Base-by-base conservation (phyloP, 768 basidiomycete species). In the Suillus occidentalis region DNA sequence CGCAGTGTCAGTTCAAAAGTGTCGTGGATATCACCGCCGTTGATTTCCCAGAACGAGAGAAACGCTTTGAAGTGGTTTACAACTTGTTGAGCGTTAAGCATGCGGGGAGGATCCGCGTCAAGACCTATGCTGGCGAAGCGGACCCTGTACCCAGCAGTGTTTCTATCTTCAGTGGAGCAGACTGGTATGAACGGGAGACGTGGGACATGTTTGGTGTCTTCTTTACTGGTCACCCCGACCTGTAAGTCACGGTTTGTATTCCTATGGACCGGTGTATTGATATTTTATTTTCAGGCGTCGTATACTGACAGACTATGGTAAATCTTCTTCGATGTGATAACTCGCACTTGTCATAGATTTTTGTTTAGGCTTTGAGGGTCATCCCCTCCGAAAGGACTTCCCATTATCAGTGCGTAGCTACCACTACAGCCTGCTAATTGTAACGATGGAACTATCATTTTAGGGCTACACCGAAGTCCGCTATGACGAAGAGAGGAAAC, bases 191-290 rank as follows among this genome's bases (percentile, higher is more conserved):
- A 79, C 85, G 97, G 65, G 97, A 99, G 78, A 89, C 92, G 36
- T 99, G 97, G 96, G 97, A 99, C 80, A 84, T 99, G 78, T 99
- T 83, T 73, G 97, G 97, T 53, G 91, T 99, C 56, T 97, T 95
- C 84, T 99, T 99, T 83, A 87, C 87, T 66, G 91, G 88, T 58
- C 97, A 99, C 78, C 97, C 97, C 25, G 97, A 99, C 77, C 84
- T 99, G 91, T 95, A 74, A 71, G 93, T 86, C 20, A 39, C 53
- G 25, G 65, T 42, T 20, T 28, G 28, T 31, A 42, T n/a, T 6
- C 18, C 14, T 42, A 28, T 20, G 4, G 25, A 16, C 50, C 36
- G 18, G 6, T 7, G 7, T 42, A 3, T 12, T 42, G 40, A 59
- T 18, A 1, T 58, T 42, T 39, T 20, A 39, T 58, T 65, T 18